Conservation (phyloP, 495 filamentous ascomycete species). For the Bacidia gigantensis region DNA sequence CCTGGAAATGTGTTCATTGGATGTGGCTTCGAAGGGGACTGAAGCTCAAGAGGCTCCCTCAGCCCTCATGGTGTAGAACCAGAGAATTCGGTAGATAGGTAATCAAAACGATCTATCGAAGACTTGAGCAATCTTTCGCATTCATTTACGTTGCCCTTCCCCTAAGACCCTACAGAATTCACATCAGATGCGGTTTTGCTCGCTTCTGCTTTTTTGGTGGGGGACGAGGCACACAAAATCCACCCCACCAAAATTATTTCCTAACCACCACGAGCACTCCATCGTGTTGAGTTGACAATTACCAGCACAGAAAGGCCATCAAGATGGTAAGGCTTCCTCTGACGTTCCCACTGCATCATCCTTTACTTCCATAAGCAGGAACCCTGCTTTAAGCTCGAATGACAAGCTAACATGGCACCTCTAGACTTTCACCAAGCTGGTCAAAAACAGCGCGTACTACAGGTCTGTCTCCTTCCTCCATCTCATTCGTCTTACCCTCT, state of each 20-base stretch:
- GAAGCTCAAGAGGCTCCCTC: no score
- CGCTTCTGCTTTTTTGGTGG: conserved; percentile 2
- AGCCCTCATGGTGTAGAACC: no score
- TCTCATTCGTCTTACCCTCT: not conserved
- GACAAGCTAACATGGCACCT: conserved; percentile 91
- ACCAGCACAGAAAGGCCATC: conserved; percentile 1
- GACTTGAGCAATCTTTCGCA: no score
- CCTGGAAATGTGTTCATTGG: no score
- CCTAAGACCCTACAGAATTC: no score
- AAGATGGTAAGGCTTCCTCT: conserved; percentile 13
- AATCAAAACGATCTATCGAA: no score
- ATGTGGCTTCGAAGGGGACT: no score
- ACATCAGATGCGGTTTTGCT: no score
- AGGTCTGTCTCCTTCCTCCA: conserved; percentile 43
- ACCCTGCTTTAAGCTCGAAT: conserved; percentile 98
- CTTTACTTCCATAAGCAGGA: no score
- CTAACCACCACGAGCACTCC: not conserved
- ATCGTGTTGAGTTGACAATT: not conserved
- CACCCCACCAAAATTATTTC: not conserved
- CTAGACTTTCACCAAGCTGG: conserved; percentile 88
- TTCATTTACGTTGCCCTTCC: no score
- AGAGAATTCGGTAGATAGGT: no score
- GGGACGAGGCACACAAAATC: conserved; percentile 3
- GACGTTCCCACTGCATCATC: conserved; percentile 80
- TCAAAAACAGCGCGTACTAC: conserved; percentile 97